Conservation (phyloP, 2,329 filamentous ascomycete species). For the Neonectria sp. region DNA sequence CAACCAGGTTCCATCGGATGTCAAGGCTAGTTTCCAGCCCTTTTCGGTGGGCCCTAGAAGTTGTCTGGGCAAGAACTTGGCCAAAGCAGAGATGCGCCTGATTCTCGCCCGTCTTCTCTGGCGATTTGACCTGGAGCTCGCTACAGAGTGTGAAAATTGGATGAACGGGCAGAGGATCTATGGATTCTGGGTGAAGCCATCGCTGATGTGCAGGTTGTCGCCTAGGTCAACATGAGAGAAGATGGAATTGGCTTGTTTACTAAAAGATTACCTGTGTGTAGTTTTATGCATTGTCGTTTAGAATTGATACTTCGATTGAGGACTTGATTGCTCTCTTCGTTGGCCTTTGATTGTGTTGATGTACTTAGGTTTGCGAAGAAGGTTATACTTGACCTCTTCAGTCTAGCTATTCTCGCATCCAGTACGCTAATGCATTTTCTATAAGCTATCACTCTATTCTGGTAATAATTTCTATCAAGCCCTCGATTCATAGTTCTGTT, state of each 20-base stretch:
- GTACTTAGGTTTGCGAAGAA: too few relatives aligned
- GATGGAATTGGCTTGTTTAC: background rate
- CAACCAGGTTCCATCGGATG: constrained; percentile 7
- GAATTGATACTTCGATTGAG: background rate
- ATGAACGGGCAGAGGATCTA: constrained; percentile 37
- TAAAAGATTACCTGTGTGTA: background rate
- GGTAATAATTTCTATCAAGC: background rate
- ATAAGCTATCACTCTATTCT: background rate
- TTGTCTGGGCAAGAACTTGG: constrained; percentile 40
- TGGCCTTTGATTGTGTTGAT: too few relatives aligned
- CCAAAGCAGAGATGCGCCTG: constrained; percentile 37
- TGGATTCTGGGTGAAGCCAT: constrained; percentile 42
- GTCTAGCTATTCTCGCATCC: too few relatives aligned
- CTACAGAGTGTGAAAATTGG: constrained; percentile 28
- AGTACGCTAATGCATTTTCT: too few relatives aligned
- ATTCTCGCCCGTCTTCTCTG: constrained; percentile 37
- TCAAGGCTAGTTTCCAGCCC: constrained; percentile 33
- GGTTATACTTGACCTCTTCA: too few relatives aligned
- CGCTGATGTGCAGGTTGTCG: constrained; percentile 28
- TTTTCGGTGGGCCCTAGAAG: constrained; percentile 37
- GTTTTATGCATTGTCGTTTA: background rate
- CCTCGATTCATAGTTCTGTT: background rate
- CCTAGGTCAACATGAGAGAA: background rate
- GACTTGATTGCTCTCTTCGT: background rate
- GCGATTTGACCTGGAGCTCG: constrained; percentile 38